Base-by-base conservation (phyloP, 129 eudicot species). In the Daucus carota region DNA sequence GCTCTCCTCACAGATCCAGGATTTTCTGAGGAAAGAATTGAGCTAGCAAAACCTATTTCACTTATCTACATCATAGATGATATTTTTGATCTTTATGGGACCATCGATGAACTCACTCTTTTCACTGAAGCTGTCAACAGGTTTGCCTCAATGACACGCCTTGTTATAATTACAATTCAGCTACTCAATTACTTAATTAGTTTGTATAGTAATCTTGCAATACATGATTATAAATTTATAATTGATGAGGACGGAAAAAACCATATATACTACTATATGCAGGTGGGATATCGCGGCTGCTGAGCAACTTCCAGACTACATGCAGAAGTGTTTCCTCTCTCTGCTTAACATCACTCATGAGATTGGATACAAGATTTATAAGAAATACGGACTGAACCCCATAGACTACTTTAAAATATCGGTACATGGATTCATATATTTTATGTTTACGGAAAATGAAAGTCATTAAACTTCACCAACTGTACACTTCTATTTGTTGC, bases 101-200 rank as follows among this genome's bases (percentile, higher is more conserved):
- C 41, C 11, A 34, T 67, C n/a, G n/a, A 8, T 34, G 44, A 67
- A 33, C 72, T 67, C 24, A 67, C 45, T 67, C 41, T 67, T 32
- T 67, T 67, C 13, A 67, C 72, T 16, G 72, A 67, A 67, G 72
- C 72, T 67, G 45, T 67, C 72, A 67, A 67, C 18, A 32, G 72
- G 72, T 67, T 6, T 17, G 72, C 42, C 38, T 33, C 22, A 14
- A 29, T 17, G 43, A 14, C 31, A 33, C 38, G 14, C 4, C 41
- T 65, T 65, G 70, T 3, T 15, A 10, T 12, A 13, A 15, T 29
- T 63, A 0, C 62, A 52, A 22, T 50, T 6, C 8, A 50, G 60
- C 60, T 18, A 20, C 60, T n/a, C 28, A 54, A 22, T 54, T 22
- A 54, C 29, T 8, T 17, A 16, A 16, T 47, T 5, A 3, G 6